Evolutionary conservation across 805 yeast genomes (phyloP), one percentile per base, ranked within the genome.

Genomic region (Metschnikowia lachancei): DNA sequence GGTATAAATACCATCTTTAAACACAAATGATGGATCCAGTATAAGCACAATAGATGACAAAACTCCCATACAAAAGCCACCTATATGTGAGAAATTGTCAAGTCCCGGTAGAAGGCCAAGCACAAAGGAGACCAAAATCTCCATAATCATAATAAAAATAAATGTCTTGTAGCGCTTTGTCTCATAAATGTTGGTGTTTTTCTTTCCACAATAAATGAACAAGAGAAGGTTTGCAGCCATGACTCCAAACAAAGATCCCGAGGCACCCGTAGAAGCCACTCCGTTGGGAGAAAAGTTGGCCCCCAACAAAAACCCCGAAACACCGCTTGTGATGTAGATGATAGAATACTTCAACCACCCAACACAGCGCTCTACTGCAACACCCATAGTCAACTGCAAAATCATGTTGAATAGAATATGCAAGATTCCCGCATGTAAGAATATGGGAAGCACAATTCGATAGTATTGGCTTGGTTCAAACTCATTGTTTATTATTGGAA

Each of bases 1-100:
- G 3, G 71, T 64, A 35, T 70, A 69, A 18, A 69, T 62, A 3
- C 74, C 74, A 48, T 70, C 71, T 9, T 52, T 46, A 53, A 66
- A 72, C 2, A 70, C 67, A 47, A 75, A 77, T 14, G 70, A 65
- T 1, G 91, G 91, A 50, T 81, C 83, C 33, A 78, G 72, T 33
- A 85, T 57, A 10, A 83, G 51, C 1, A 75, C 64, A 0, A 81
- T 56, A 1, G 84, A 79, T 29, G 72, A 53, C 22, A 79, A 58
- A 0, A 81, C 32, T 0, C 91, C 91, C 64, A 80, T 66, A 19
- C 81, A 76, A 64, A 84, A 82, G 5, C 91, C 91, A 10, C 91
- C 91, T 54, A 85, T 77, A 61, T 85, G 90, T 36, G 85, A 75
- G 57, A 85, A 85, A 59, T 85, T 85, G 61, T 85, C 91, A 44